These are phyloP conservation scores for Fusarium sp. DNA, from an alignment of 2,329 filamentous ascomycete genomes.

Conservation along the genomic window DNA sequence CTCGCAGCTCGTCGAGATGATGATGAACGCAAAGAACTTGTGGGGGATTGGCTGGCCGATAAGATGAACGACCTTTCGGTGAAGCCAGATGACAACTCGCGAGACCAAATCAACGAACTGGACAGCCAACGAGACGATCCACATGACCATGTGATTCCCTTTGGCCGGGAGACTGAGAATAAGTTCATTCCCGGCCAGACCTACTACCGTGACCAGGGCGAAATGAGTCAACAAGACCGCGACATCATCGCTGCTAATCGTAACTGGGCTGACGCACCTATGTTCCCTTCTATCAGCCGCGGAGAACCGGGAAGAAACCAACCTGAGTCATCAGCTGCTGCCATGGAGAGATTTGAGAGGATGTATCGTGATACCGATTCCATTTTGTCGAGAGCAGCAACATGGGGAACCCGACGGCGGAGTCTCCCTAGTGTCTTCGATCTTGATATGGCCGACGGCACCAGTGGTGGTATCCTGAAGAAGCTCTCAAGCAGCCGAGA, in stretches of 20 bases:
- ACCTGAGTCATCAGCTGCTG: slow-evolving; percentile 63
- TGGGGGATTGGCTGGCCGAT: slow-evolving; percentile 63
- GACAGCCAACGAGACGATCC: slow-evolving; percentile 43
- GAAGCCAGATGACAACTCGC: slow-evolving; percentile 42
- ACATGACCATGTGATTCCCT: slow-evolving; percentile 56
- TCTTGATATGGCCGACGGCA: slow-evolving; percentile 64
- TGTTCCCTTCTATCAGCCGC: slow-evolving; percentile 58
- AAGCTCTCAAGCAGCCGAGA: slow-evolving; percentile 67
- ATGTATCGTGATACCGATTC: slow-evolving; percentile 68
- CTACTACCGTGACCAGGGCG: slow-evolving; percentile 59
- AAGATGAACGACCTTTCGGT: slow-evolving; percentile 48
- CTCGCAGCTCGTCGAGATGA: slow-evolving; percentile 55
- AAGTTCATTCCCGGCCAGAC: slow-evolving; percentile 60
- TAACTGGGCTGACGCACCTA: slow-evolving; percentile 63
- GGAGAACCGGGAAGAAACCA: slow-evolving; percentile 53
- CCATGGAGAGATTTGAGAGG: slow-evolving; percentile 64
- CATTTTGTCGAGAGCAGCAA: slow-evolving; percentile 72
- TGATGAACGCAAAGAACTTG: slow-evolving; percentile 61
- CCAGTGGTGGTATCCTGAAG: slow-evolving; percentile 72
- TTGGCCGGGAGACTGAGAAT: slow-evolving; percentile 64
- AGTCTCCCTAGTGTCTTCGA: slow-evolving; percentile 72
- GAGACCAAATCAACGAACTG: slow-evolving; percentile 37
- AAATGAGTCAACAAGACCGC: slow-evolving; percentile 60
- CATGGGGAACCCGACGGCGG: slow-evolving; percentile 75
- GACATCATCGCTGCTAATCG: slow-evolving; percentile 62